phyloP scores from a whole-genome alignment of 305 asterid species.

The Euphrasia arctica region DNA sequence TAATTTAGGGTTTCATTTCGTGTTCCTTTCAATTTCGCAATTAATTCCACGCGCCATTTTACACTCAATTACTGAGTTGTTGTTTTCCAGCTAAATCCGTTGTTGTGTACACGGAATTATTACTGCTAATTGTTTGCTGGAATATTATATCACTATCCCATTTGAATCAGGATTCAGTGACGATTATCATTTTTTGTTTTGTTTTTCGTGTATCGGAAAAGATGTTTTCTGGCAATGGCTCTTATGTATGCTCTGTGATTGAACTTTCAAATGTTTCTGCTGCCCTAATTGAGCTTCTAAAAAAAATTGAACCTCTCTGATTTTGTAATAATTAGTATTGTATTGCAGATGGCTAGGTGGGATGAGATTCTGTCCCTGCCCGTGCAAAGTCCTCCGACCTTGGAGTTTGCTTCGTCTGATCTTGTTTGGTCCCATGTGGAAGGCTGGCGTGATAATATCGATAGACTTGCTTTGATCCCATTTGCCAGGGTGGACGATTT shows the following conservation, averaged over 20 bases:
- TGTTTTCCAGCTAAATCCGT: conserved; percentile 3
- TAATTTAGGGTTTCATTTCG: background rate
- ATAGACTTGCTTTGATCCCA: conserved; percentile 78
- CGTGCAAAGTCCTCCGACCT: conserved; percentile 78
- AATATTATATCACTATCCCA: too few species aligned
- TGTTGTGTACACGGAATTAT: conserved; percentile 1
- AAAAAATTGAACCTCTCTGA: background rate
- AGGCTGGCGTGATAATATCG: conserved; percentile 89
- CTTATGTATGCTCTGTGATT: conserved; percentile 10
- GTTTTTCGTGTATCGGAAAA: background rate
- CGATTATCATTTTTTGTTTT: too few species aligned
- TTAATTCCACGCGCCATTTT: conserved; percentile 15
- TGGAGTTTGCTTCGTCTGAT: conserved; percentile 78
- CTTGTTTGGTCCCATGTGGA: conserved; percentile 93
- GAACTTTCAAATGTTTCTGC: background rate
- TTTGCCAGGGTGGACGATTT: conserved; percentile 83
- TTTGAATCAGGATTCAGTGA: too few species aligned
- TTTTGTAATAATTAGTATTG: conserved; percentile 1
- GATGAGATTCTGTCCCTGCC: conserved; percentile 92
- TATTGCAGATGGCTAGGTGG: conserved; percentile 94
- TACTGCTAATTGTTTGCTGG: background rate
- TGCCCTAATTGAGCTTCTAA: too few species aligned
- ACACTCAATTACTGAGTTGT: background rate
- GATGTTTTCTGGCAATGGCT: conserved; percentile 13
- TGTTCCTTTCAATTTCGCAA: background rate